Conservation (phyloP, 2,329 filamentous ascomycete species). For the Coniochaeta sp. region DNA sequence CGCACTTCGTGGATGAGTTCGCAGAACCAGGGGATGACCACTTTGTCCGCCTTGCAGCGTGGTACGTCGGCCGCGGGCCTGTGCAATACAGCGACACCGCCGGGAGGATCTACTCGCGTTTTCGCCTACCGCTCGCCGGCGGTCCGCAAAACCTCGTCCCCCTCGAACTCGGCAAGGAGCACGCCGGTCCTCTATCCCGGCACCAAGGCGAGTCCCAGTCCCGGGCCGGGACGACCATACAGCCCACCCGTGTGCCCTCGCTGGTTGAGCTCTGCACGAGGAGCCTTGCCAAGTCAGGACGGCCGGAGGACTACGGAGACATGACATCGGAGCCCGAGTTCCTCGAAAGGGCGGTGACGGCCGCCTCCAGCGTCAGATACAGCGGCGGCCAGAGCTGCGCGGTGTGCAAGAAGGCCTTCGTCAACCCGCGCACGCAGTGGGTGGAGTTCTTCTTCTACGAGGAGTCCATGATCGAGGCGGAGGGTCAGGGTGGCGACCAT, state of each 20-base stretch:
- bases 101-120: slow-evolving; percentile 14
- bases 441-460: neutral
- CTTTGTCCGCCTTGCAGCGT: slow-evolving; percentile 11
- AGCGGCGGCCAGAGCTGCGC: neutral
- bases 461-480: too few relatives aligned
- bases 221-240: neutral
- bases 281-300: slow-evolving; percentile 34
- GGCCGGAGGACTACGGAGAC: slow-evolving; percentile 22
- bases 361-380: neutral
- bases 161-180: neutral
- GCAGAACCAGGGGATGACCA: slow-evolving; percentile 3
- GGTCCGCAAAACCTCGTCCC: neutral
- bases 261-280: slow-evolving; percentile 44
- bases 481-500: too few relatives aligned
- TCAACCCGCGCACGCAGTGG: neutral
- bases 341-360: neutral
- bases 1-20: too few relatives aligned
- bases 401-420: neutral
- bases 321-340: neutral
- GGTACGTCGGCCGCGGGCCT: slow-evolving; percentile 16
- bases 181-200: neutral
- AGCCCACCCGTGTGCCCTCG: slow-evolving; percentile 31
- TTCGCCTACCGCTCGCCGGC: slow-evolving; percentile 10
- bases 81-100: slow-evolving; percentile 21
- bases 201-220: neutral